Conservation (phyloP, 495 filamentous ascomycete species). For the Hyaloscypha bicolor region DNA sequence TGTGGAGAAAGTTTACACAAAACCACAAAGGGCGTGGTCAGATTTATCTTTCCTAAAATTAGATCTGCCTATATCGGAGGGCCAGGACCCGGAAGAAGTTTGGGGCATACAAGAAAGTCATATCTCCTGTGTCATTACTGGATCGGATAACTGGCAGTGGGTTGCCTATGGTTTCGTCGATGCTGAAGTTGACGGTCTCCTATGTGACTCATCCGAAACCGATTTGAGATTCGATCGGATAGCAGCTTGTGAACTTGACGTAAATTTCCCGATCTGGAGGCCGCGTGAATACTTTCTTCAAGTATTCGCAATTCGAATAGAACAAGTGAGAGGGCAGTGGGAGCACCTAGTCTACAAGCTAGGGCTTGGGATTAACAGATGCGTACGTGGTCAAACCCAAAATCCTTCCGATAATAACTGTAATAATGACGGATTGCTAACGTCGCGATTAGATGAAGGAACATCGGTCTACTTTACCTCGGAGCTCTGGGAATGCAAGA, state of each 20-base stretch:
- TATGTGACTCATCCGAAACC: background rate
- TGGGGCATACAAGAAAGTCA: slow-evolving; percentile 16
- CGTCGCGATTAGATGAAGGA: slow-evolving; percentile 1
- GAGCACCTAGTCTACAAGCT: background rate
- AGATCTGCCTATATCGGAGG: background rate
- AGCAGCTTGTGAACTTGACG: background rate
- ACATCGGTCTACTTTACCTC: background rate
- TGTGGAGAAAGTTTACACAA: background rate
- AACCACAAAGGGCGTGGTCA: slow-evolving; percentile 11
- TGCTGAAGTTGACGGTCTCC: slow-evolving; percentile 7
- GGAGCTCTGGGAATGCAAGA: background rate
- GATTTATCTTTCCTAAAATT: slow-evolving; percentile 13
- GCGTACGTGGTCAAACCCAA: slow-evolving; percentile 1
- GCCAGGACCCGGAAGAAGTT: background rate
- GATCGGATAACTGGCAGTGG: slow-evolving; percentile 11
- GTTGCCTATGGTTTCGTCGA: slow-evolving; percentile 14
- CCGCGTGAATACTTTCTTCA: slow-evolving; percentile 7
- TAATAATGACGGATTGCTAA: too few relatives aligned
- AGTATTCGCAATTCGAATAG: slow-evolving; percentile 7
- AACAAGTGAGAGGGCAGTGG: slow-evolving; percentile 6
- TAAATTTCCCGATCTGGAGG: background rate
- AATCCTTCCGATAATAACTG: background rate
- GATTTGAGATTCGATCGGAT: slow-evolving; percentile 6
- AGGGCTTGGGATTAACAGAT: slow-evolving; percentile 1
- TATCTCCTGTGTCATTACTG: slow-evolving; percentile 13